phyloP scores from a whole-genome alignment of 495 filamentous ascomycete species.

The Penicillium desertorum region DNA sequence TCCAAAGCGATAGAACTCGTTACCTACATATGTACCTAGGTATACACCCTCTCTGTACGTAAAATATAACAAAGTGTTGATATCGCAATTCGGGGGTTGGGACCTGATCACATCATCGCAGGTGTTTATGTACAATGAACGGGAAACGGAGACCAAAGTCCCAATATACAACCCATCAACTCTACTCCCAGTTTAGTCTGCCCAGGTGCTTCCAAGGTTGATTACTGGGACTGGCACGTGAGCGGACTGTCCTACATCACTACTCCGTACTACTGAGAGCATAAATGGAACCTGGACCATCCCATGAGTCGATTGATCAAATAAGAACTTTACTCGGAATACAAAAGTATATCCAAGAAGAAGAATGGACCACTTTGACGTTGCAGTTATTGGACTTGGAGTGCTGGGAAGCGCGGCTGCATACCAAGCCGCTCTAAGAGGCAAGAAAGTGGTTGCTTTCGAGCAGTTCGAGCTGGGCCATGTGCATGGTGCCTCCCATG shows the following conservation, averaged over 20 bases:
- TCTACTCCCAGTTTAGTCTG: background rate
- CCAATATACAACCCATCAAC: background rate
- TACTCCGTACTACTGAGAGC: background rate
- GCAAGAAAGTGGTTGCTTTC: conserved; percentile 17
- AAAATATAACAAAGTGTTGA: background rate
- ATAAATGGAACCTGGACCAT: background rate
- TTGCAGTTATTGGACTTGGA: conserved; percentile 19
- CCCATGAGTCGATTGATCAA: background rate
- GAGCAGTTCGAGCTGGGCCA: conserved; percentile 23
- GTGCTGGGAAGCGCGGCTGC: conserved; percentile 21
- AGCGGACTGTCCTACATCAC: conserved; percentile 6
- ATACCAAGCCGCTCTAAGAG: conserved; percentile 17
- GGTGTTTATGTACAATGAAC: background rate
- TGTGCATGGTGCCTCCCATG: conserved; percentile 23
- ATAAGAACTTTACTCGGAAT: background rate
- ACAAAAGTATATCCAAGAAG: background rate
- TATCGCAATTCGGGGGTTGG: background rate
- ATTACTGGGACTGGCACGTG: conserved; percentile 1
- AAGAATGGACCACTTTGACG: conserved; percentile 20
- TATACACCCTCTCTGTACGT: background rate
- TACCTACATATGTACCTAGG: too few species aligned
- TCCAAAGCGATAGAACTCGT: background rate
- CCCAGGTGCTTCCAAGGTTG: background rate
- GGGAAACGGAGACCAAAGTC: background rate
- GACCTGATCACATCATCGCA: background rate